These are phyloP conservation scores for Trichophaea hybrida DNA, from an alignment of 2,329 filamentous ascomycete species.

Conservation along the genomic window DNA sequence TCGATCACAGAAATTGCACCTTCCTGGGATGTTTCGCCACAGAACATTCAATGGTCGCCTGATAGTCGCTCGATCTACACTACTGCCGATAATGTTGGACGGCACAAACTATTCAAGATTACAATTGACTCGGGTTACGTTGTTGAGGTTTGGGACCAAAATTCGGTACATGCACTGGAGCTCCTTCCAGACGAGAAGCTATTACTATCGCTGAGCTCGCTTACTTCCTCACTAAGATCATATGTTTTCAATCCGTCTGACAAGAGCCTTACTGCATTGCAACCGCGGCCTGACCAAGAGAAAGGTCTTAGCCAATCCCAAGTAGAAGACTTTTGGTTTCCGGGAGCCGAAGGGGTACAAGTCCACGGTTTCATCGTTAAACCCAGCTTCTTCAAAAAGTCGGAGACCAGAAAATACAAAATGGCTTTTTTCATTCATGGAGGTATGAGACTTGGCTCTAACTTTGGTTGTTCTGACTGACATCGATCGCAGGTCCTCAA, in stretches of 20 bases:
- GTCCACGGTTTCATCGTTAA: slow-evolving; percentile 58
- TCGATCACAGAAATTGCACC: slow-evolving; percentile 32
- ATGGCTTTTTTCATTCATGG: slow-evolving; percentile 70
- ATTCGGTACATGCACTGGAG: slow-evolving; percentile 41
- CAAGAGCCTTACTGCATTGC: slow-evolving; percentile 6
- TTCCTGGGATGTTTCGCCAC: slow-evolving; percentile 41
- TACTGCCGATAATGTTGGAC: slow-evolving; percentile 56
- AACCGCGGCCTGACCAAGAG: slow-evolving; percentile 8
- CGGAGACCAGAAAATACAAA: slow-evolving; percentile 54
- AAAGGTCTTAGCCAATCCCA: slow-evolving; percentile 42
- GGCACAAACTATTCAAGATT: slow-evolving; percentile 46
- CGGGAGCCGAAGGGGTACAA: slow-evolving; percentile 46
- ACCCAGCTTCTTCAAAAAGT: slow-evolving; percentile 48
- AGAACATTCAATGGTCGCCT: slow-evolving; percentile 37
- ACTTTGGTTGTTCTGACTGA: too few relatives aligned
- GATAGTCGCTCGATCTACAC: slow-evolving; percentile 52
- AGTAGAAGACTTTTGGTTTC: slow-evolving; percentile 54
- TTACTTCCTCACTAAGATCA: slow-evolving; percentile 60
- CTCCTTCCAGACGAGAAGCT: slow-evolving; percentile 40
- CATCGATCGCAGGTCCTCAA: too few relatives aligned
- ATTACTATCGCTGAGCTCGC: slow-evolving; percentile 52
- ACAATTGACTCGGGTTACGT: slow-evolving; percentile 43
- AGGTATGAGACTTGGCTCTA: slow-evolving; percentile 33
- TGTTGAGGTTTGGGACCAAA: slow-evolving; percentile 38
- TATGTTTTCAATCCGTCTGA: slow-evolving; percentile 34